Evolutionary conservation across 169 alveolate species (phyloP).

Genomic region (Blepharisma undulans): DNA sequence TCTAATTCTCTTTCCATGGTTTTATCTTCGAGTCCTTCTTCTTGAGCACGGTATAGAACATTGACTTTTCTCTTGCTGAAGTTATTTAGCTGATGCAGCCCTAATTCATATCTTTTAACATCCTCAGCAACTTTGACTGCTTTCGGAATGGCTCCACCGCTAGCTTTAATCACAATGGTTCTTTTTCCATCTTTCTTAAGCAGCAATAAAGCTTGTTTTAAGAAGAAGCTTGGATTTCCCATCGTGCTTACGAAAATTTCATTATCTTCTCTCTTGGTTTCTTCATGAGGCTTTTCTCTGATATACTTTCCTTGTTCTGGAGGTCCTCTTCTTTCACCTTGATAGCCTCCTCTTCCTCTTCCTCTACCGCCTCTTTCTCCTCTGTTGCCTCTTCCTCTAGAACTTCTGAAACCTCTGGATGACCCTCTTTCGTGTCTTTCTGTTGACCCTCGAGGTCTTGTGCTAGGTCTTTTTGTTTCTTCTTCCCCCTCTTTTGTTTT

Average conservation of each 20-base stretch:
- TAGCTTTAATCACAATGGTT: slow-evolving; percentile 17
- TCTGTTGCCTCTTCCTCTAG: not conserved
- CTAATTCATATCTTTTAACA: slow-evolving; percentile 1
- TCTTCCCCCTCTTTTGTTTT: not conserved
- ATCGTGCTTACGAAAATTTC: not conserved
- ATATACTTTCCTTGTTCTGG: not conserved
- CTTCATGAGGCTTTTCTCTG: not conserved
- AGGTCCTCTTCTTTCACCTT: not conserved
- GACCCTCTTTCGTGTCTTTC: slow-evolving; percentile 46
- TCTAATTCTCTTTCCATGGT: not conserved
- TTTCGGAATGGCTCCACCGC: slow-evolving; percentile 25
- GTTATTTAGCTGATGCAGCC: slow-evolving; percentile 31
- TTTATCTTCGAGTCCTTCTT: slow-evolving; percentile 10
- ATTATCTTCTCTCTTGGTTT: not conserved
- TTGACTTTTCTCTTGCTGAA: not conserved
- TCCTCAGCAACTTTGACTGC: slow-evolving; percentile 29
- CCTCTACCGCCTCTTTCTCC: not conserved
- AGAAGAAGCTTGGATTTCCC: not conserved
- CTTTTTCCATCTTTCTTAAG: not conserved
- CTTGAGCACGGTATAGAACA: not conserved
- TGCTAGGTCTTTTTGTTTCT: not conserved
- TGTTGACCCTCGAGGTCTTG: not conserved
- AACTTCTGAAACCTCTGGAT: not conserved
- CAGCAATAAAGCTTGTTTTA: not conserved
- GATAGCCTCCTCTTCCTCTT: not conserved